A percentile compares a stretch with the other conserved stretches of the same genome.
Conservation (phyloP, 2,329 filamentous ascomycete species). For the Nannizziopsis barbatae region DNA sequence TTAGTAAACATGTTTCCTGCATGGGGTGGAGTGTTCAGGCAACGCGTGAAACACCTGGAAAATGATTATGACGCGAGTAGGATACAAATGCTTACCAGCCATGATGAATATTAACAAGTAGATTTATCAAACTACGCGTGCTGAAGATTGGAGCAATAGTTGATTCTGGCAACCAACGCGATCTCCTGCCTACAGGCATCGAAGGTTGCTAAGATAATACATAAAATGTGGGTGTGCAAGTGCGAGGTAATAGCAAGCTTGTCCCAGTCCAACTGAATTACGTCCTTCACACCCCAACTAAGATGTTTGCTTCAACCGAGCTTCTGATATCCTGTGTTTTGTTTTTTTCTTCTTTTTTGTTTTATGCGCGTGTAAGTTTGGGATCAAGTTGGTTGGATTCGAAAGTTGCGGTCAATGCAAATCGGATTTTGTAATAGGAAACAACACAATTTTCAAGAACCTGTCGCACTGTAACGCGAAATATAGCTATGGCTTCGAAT, state of each 20-base stretch:
- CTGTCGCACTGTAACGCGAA: no score
- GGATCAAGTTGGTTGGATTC: not conserved
- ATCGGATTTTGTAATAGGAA: no score
- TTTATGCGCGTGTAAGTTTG: not conserved
- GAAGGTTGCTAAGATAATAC: conserved; percentile 32
- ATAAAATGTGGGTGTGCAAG: conserved; percentile 24
- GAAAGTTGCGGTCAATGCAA: not conserved
- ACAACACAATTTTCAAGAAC: no score
- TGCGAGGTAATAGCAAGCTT: conserved; percentile 21
- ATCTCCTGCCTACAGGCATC: conserved; percentile 31
- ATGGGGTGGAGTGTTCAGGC: conserved; percentile 3
- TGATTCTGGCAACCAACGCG: conserved; percentile 15
- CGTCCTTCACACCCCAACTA: conserved; percentile 9
- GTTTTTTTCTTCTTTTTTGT: not conserved
- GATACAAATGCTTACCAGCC: conserved; percentile 49
- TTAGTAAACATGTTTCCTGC: conserved; percentile 23
- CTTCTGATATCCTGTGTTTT: not conserved
- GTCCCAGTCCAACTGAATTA: conserved; percentile 26
- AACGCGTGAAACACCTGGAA: conserved; percentile 11
- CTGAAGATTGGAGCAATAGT: conserved; percentile 14
- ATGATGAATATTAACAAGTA: conserved; percentile 31
- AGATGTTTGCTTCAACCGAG: not conserved
- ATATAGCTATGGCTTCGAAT: not conserved
- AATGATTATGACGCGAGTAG: conserved; percentile 8
- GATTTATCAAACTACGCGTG: conserved; percentile 30